phyloP scores from a whole-genome alignment of 2,329 filamentous ascomycete species.

The Onygenales sp. region DNA sequence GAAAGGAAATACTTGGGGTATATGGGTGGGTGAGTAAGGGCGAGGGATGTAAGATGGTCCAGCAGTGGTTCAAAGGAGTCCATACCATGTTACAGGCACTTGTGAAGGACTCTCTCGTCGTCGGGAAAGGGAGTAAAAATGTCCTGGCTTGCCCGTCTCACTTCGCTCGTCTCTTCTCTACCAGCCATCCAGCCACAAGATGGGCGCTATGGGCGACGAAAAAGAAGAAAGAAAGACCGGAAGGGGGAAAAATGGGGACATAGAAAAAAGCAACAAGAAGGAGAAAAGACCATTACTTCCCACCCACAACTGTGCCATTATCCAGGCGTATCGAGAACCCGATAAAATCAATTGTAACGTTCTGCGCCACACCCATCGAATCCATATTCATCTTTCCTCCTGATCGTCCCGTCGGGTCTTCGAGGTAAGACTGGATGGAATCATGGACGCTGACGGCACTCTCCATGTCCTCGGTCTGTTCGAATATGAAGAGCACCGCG shows the following conservation, averaged over 20 bases:
- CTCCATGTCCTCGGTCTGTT: slow-evolving; percentile 12
- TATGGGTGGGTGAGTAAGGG: not conserved
- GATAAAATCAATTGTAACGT: slow-evolving; percentile 15
- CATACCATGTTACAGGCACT: too few relatives aligned
- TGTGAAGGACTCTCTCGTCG: not conserved
- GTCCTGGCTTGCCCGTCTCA: not conserved
- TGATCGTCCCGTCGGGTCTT: slow-evolving; percentile 2
- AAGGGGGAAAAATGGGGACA: not conserved
- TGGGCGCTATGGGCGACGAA: not conserved
- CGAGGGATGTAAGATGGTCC: not conserved
- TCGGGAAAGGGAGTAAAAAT: too few relatives aligned
- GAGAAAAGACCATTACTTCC: not conserved
- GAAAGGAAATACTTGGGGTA: not conserved
- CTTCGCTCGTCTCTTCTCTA: not conserved
- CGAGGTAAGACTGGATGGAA: slow-evolving; percentile 9
- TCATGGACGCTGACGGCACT: slow-evolving; percentile 13
- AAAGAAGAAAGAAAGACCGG: not conserved
- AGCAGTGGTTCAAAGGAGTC: not conserved
- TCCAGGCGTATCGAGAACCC: slow-evolving; percentile 14
- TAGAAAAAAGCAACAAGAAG: not conserved
- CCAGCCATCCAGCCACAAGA: not conserved
- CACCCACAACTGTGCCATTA: slow-evolving; percentile 14
- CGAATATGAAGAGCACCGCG: slow-evolving; percentile 18
- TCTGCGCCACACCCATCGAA: slow-evolving; percentile 13
- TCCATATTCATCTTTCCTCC: not conserved